These are phyloP conservation scores for Trichoderma gamsii DNA, from an alignment of 495 filamentous ascomycete species.

Conservation along the genomic window DNA sequence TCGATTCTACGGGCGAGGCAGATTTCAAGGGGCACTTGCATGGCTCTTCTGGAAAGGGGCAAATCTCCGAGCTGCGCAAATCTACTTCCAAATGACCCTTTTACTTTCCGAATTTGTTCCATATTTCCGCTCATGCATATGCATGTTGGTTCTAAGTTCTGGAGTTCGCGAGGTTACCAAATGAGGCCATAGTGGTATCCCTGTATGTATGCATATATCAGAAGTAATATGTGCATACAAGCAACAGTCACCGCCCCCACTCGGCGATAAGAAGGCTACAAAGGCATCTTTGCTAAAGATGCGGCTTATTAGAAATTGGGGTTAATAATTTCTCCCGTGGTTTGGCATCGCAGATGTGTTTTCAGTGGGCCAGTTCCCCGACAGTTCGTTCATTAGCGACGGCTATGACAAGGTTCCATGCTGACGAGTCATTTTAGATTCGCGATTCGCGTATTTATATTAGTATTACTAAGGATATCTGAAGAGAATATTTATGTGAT, in stretches of 20 bases:
- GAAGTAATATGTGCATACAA: background rate
- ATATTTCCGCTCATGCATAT: background rate
- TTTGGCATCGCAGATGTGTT: background rate
- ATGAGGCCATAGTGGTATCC: conserved; percentile 13
- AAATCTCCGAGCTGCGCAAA: background rate
- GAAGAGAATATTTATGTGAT: background rate
- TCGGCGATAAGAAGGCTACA: background rate
- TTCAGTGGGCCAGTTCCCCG: background rate
- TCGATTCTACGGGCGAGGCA: background rate
- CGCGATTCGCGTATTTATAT: background rate
- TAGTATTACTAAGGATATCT: background rate
- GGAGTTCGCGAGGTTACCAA: background rate
- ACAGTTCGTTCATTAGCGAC: background rate
- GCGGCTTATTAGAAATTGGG: background rate
- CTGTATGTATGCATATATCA: conserved; percentile 3
- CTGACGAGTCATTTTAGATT: background rate
- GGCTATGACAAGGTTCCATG: background rate
- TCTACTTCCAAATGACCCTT: background rate
- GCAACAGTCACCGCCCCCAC: background rate
- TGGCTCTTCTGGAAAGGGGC: background rate
- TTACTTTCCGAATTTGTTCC: background rate
- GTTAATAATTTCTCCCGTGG: background rate
- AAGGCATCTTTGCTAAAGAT: background rate
- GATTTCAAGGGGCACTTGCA: background rate
- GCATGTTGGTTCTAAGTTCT: background rate